These are phyloP conservation scores for Lipomyces chichibuensis DNA, from an alignment of 805 yeast genomes.

Conservation along the genomic window DNA sequence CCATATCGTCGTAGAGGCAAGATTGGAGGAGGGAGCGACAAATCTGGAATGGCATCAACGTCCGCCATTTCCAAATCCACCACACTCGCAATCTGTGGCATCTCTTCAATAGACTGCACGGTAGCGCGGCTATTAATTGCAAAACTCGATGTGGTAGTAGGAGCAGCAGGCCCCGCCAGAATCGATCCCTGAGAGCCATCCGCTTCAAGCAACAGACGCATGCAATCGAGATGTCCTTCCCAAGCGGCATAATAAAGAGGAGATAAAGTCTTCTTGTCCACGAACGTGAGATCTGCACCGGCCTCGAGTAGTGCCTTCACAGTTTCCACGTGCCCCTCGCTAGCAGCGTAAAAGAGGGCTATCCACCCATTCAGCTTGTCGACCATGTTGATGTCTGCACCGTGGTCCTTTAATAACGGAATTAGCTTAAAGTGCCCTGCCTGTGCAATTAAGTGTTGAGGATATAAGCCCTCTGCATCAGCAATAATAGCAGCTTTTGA, in stretches of 20 bases:
- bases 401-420: slow-evolving; percentile 59
- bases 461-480: slow-evolving; percentile 83
- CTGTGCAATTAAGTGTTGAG: slow-evolving; percentile 85
- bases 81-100: neutral
- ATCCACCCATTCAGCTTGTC: slow-evolving; percentile 94
- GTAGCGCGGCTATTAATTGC: neutral
- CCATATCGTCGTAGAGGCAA: slow-evolving; percentile 93
- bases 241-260: slow-evolving; percentile 90
- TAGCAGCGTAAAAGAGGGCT: slow-evolving; percentile 86
- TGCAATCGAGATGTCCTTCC: slow-evolving; percentile 87
- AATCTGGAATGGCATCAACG: slow-evolving; percentile 81
- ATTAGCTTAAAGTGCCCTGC: slow-evolving; percentile 76
- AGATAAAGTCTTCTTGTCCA: slow-evolving; percentile 77
- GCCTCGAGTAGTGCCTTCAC: slow-evolving; percentile 69
- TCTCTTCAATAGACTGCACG: neutral
- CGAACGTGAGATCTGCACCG: slow-evolving; percentile 69
- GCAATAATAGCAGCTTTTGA: slow-evolving; percentile 51
- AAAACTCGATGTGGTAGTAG: neutral
- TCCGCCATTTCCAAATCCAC: slow-evolving; percentile 38
- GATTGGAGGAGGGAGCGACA: slow-evolving; percentile 93
- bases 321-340: slow-evolving; percentile 75
- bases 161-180: neutral
- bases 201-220: slow-evolving; percentile 64
- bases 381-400: slow-evolving; percentile 67
- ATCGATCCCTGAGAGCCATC: slow-evolving; percentile 2